phyloP scores from a whole-genome alignment of 345 rosid species.

The Citrus maxima region DNA sequence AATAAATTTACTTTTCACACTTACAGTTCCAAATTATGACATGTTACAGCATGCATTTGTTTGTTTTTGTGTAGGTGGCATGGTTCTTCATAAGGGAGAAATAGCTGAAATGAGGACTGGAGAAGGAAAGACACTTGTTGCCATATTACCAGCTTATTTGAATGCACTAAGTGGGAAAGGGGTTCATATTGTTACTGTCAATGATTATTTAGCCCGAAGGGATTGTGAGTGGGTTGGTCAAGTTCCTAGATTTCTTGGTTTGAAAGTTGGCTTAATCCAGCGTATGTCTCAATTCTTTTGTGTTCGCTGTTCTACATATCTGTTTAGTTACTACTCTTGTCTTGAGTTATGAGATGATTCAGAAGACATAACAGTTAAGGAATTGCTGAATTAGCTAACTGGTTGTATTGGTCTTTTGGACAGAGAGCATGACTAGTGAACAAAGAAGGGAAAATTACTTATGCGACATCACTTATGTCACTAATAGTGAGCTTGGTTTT shows the following conservation, averaged over 20 bases:
- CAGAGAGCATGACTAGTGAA: constrained; percentile 94
- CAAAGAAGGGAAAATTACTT: constrained; percentile 88
- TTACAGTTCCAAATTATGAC: not conserved
- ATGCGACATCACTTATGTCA: constrained; percentile 92
- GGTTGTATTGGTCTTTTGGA: constrained; percentile 1
- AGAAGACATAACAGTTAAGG: not conserved
- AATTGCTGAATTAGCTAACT: not conserved
- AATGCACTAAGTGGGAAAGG: constrained; percentile 94
- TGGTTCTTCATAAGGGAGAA: constrained; percentile 98
- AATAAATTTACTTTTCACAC: not conserved
- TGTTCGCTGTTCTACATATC: not conserved
- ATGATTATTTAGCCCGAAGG: constrained; percentile 91
- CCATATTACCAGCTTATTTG: constrained; percentile 91
- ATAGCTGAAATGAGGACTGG: constrained; percentile 99
- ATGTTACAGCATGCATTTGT: not conserved
- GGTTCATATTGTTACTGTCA: constrained; percentile 95
- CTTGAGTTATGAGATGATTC: not conserved
- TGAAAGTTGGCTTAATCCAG: constrained; percentile 99
- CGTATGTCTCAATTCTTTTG: constrained; percentile 60
- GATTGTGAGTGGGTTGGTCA: constrained; percentile 99
- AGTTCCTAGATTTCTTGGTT: constrained; percentile 94
- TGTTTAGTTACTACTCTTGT: not conserved
- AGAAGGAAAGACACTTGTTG: constrained; percentile 99
- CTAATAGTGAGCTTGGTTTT: constrained; percentile 96
- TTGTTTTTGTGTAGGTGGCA: constrained; percentile 61